A percentile compares a stretch with the other conserved stretches of the same genome.
phyloP scores from a whole-genome alignment of 2,329 filamentous ascomycete genomes.

The Verticillium longisporum region DNA sequence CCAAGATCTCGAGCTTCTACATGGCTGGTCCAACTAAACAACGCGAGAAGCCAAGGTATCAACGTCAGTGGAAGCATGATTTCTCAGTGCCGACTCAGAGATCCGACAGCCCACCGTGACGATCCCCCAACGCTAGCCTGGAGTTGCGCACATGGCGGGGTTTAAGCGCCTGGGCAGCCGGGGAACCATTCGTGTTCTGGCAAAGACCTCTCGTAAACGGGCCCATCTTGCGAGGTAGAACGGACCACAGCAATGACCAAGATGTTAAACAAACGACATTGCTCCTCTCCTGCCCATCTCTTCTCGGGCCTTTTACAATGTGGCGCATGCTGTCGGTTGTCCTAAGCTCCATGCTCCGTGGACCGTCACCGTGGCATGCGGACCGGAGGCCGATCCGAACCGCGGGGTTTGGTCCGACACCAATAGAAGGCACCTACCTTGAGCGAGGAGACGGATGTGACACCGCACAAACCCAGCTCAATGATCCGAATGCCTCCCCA shows the following conservation, averaged over 20 bases:
- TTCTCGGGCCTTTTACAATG: background rate
- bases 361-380: background rate
- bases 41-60: too few relatives aligned
- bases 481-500: too few relatives aligned
- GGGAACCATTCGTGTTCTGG: too few relatives aligned
- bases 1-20: too few relatives aligned
- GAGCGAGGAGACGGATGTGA: too few relatives aligned
- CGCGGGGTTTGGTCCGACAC: too few relatives aligned
- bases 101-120: background rate
- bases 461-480: too few relatives aligned
- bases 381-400: background rate
- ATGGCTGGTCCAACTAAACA: too few relatives aligned
- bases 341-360: background rate
- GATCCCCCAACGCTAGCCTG: background rate
- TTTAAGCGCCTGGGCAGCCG: background rate
- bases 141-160: background rate
- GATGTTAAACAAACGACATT: background rate
- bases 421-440: too few relatives aligned
- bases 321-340: background rate
- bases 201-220: background rate
- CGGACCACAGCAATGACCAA: background rate
- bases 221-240: background rate
- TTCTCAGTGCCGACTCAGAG: background rate
- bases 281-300: background rate
- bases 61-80: too few relatives aligned